Percentiles rank a stretch among this genome's conserved stretches.
phyloP scores from a whole-genome alignment of 2,329 filamentous ascomycete genomes.

The Leptographium galeiforme region DNA sequence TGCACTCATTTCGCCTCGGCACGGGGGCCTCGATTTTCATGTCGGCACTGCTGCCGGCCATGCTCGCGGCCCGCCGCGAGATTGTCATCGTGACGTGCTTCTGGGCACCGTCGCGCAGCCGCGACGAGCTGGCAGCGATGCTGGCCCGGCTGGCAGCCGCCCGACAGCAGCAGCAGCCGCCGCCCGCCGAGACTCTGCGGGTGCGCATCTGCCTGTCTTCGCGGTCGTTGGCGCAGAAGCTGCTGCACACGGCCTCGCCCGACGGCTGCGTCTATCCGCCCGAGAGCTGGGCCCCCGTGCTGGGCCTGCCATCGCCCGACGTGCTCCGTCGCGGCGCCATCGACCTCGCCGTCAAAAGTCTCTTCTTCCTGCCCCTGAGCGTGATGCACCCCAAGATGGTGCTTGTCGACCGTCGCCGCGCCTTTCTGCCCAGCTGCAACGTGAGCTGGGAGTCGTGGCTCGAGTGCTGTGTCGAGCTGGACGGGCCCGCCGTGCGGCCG shows the following conservation, averaged over 20 bases:
- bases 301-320: conserved; percentile 49
- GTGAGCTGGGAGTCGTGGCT: conserved; percentile 84
- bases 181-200: conserved; percentile 24
- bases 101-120: conserved; percentile 42
- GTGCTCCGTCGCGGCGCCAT: conserved; percentile 43
- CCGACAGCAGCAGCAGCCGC: conserved; percentile 10
- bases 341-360: conserved; percentile 57
- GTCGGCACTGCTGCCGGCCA: conserved; percentile 43
- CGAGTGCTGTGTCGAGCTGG: conserved; percentile 58
- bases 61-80: conserved; percentile 25
- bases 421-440: conserved; percentile 68
- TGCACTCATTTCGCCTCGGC: conserved; percentile 36
- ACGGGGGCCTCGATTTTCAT: conserved; percentile 45
- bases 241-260: conserved; percentile 54
- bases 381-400: conserved; percentile 85
- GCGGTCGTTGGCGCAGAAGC: conserved; percentile 56
- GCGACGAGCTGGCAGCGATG: conserved; percentile 41
- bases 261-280: conserved; percentile 49
- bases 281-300: conserved; percentile 40
- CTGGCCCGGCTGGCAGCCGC: conserved; percentile 44
- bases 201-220: conserved; percentile 69
- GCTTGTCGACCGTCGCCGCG: conserved; percentile 52
- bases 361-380: conserved; percentile 69
- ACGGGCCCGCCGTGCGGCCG: conserved; percentile 45
- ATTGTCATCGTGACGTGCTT: conserved; percentile 14